A percentile compares a stretch with the other conserved stretches of the same genome.
Evolutionary conservation across 371 early-diverging fungal genomes (phyloP).

Genomic region (Entomophthora muscae): DNA sequence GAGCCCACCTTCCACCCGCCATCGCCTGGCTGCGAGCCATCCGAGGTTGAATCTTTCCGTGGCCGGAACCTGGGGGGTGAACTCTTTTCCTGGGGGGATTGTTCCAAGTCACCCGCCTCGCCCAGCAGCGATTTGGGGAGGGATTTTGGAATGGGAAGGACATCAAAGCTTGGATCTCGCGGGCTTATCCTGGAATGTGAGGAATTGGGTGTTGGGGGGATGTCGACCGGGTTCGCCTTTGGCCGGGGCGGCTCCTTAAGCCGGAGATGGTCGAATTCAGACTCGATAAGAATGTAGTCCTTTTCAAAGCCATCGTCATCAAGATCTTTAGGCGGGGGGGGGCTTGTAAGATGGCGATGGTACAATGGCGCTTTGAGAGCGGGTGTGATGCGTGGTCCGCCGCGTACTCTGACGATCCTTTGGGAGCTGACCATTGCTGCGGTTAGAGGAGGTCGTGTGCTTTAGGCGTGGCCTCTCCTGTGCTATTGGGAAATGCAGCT

Average conservation of each 20-base stretch:
- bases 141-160: constrained; percentile 10
- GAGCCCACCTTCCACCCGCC: constrained; percentile 13
- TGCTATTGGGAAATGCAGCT: too few relatives aligned
- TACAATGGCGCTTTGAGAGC: background rate
- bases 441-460: background rate
- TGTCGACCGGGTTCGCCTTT: background rate
- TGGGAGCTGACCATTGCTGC: background rate
- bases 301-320: constrained; percentile 18
- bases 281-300: constrained; percentile 79
- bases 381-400: background rate
- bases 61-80: background rate
- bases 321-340: background rate
- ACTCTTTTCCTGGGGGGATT: background rate
- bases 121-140: constrained; percentile 12
- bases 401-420: background rate
- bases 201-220: background rate
- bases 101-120: constrained; percentile 13
- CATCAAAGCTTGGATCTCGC: background rate
- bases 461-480: background rate
- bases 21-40: constrained; percentile 8
- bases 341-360: background rate
- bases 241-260: background rate
- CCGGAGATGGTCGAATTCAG: constrained; percentile 58
- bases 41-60: too few relatives aligned
- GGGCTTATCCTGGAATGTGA: background rate